A percentile compares a stretch with the other conserved stretches of the same genome.
Evolutionary conservation across 176 grass and related monocot genomes (phyloP).

Genomic region (Aechmea fasciata): DNA sequence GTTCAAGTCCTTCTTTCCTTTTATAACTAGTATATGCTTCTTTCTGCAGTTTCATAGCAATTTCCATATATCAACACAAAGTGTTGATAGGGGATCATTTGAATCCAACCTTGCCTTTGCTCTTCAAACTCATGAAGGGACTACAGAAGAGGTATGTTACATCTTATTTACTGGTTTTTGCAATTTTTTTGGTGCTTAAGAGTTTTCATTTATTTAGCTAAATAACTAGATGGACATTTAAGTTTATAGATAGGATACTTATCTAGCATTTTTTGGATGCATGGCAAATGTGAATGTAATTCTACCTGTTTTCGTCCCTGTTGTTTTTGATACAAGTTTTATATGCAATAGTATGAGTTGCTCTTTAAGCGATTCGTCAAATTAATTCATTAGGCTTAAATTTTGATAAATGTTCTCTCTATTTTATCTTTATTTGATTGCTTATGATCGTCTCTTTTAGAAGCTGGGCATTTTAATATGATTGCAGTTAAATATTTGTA

Average conservation of each 20-base stretch:
- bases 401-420: neutral
- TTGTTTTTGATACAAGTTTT: neutral
- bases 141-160: constrained; percentile 68
- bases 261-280: too few relatives aligned
- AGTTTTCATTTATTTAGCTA: neutral
- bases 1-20: constrained; percentile 14
- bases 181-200: constrained; percentile 1
- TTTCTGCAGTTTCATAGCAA: constrained; percentile 70
- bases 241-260: neutral
- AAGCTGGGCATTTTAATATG: neutral
- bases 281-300: too few relatives aligned
- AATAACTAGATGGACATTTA: neutral
- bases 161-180: neutral
- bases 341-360: neutral
- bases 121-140: constrained; percentile 71
- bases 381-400: neutral
- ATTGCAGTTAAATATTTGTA: constrained; percentile 19
- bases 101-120: constrained; percentile 67
- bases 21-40: constrained; percentile 15
- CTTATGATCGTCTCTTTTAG: neutral
- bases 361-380: neutral
- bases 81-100: constrained; percentile 55
- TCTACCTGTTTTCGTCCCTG: too few relatives aligned
- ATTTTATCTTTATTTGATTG: neutral
- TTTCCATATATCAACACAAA: constrained; percentile 50